A percentile compares a stretch with the other conserved stretches of the same genome.
Conservation (phyloP, 2,329 filamentous ascomycete species). For the Colletotrichum theobromicola region DNA sequence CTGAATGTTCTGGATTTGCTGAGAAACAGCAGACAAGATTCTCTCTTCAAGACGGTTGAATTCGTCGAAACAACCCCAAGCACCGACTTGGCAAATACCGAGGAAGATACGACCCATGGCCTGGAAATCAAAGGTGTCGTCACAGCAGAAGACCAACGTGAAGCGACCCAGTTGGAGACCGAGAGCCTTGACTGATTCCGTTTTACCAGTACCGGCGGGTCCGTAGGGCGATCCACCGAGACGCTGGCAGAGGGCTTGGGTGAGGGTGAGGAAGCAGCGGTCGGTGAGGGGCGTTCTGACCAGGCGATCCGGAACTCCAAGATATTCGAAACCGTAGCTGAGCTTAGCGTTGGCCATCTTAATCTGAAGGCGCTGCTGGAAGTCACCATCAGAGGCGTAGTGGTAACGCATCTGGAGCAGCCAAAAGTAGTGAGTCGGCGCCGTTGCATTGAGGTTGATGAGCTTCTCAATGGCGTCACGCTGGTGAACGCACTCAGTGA, state of each 20-base stretch:
- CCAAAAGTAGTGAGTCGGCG: slow-evolving; percentile 87
- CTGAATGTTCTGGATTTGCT: slow-evolving; percentile 99
- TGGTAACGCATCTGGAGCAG: slow-evolving; percentile 97
- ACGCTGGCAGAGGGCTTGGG: slow-evolving; percentile 92
- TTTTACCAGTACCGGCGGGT: slow-evolving; percentile 97
- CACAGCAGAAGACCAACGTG: slow-evolving; percentile 98
- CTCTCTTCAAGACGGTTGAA: slow-evolving; percentile 99
- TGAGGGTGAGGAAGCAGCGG: slow-evolving; percentile 96
- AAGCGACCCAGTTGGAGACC: slow-evolving; percentile 96
- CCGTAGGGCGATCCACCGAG: slow-evolving; percentile 97
- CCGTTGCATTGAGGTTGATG: slow-evolving; percentile 74
- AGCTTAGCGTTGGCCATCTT: slow-evolving; percentile 97
- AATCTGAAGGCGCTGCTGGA: slow-evolving; percentile 81
- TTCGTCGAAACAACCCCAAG: slow-evolving; percentile 99
- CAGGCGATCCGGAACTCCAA: slow-evolving; percentile 94
- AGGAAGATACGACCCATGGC: slow-evolving; percentile 99
- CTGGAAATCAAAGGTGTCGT: slow-evolving; percentile 99
- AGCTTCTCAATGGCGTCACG: slow-evolving; percentile 92
- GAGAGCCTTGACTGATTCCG: slow-evolving; percentile 97
- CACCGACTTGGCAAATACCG: slow-evolving; percentile 97
- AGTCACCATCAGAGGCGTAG: slow-evolving; percentile 82
- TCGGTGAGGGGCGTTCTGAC: slow-evolving; percentile 97
- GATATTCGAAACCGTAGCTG: slow-evolving; percentile 97
- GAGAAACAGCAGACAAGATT: slow-evolving; percentile 96
- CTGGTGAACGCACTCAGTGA: slow-evolving; percentile 98